Evolutionary conservation across 306 rosid species (phyloP).

Genomic region (Dryas alaskensis): DNA sequence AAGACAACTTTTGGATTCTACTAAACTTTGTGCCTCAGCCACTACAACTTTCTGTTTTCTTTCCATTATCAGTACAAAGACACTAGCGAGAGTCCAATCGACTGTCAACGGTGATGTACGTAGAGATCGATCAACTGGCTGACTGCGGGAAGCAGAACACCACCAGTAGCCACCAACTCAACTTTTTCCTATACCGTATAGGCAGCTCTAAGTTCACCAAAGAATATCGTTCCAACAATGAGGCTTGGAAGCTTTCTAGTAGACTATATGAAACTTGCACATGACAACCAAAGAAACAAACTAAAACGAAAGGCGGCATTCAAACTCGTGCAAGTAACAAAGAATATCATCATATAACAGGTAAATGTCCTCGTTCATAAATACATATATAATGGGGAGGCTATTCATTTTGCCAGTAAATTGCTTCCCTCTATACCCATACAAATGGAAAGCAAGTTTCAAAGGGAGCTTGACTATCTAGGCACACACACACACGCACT

Average conservation of each 20-base stretch:
- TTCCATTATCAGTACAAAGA: neutral
- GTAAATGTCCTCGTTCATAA: conserved; percentile 1
- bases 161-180: no score
- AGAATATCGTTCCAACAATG: no score
- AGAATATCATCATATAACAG: neutral
- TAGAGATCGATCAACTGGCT: no score
- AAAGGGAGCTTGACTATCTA: neutral
- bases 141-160: no score
- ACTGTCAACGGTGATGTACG: no score
- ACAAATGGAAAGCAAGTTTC: neutral
- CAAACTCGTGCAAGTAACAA: neutral
- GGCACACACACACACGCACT: neutral
- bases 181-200: no score
- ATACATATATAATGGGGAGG: conserved; percentile 19
- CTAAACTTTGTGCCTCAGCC: conserved; percentile 28
- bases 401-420: conserved; percentile 7
- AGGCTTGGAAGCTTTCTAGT: neutral
- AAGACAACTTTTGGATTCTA: conserved; percentile 34
- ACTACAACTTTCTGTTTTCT: conserved; percentile 6
- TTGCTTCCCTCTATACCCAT: neutral
- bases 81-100: neutral
- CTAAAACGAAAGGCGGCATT: neutral
- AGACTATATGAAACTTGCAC: neutral
- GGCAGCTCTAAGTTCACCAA: neutral
- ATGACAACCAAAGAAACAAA: neutral